A percentile compares a stretch with the other conserved stretches of the same genome.
Evolutionary conservation across 2,329 filamentous ascomycete species (phyloP).

Genomic region (Aspergillus tamarii): DNA sequence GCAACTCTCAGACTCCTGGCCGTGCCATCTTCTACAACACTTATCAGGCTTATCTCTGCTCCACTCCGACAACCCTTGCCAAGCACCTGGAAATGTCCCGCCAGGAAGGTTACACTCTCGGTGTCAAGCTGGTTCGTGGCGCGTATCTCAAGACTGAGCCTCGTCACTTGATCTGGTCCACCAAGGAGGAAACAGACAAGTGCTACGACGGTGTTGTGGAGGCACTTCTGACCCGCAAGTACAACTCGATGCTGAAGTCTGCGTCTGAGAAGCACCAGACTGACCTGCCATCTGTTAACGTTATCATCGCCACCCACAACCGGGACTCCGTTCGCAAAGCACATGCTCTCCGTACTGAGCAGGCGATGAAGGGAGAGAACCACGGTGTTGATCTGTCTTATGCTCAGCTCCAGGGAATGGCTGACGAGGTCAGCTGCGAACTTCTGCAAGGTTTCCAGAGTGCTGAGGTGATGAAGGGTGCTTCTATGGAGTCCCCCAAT

Average conservation of each 20-base stretch:
- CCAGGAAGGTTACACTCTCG: conserved; percentile 53
- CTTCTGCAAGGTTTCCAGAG: conserved; percentile 51
- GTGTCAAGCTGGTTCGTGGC: conserved; percentile 57
- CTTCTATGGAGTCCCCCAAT: conserved; percentile 44
- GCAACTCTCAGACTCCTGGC: conserved; percentile 50
- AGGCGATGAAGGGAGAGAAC: conserved; percentile 50
- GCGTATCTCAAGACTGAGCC: conserved; percentile 57
- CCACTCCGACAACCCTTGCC: conserved; percentile 49
- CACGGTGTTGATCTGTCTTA: conserved; percentile 58
- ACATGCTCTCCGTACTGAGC: conserved; percentile 47
- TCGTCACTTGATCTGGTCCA: conserved; percentile 49
- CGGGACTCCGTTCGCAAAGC: conserved; percentile 56
- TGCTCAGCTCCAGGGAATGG: conserved; percentile 92
- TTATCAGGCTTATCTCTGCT: conserved; percentile 58
- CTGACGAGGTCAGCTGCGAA: conserved; percentile 78
- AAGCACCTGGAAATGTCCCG: conserved; percentile 51
- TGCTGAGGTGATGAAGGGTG: conserved; percentile 24
- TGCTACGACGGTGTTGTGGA: conserved; percentile 62
- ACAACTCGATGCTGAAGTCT: conserved; percentile 57
- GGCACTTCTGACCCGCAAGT: conserved; percentile 60
- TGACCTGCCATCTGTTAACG: conserved; percentile 48
- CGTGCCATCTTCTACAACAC: conserved; percentile 59
- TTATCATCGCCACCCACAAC: conserved; percentile 65
- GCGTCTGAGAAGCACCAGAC: conserved; percentile 41
- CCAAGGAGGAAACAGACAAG: conserved; percentile 51